Conservation (phyloP, 2,329 filamentous ascomycete genomes). For the Claviceps arundinis region DNA sequence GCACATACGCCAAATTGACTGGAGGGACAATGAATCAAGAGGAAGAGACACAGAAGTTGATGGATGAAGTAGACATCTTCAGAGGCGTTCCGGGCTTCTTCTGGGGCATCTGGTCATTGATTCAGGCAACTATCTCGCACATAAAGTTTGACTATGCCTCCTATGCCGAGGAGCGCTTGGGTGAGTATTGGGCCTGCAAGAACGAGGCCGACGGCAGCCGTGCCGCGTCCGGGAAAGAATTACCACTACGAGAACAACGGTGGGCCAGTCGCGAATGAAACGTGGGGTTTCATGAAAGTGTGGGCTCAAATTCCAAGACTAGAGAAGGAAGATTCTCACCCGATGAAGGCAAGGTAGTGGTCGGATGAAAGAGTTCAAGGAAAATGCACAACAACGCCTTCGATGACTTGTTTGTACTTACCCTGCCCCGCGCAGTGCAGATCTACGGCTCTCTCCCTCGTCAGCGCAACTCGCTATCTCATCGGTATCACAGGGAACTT, state of each 20-base stretch:
- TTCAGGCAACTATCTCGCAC: conserved; percentile 84
- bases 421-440: too few relatives aligned
- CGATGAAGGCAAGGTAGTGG: too few relatives aligned
- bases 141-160: conserved; percentile 95
- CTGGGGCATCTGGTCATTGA: conserved; percentile 91
- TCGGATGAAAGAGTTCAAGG: too few relatives aligned
- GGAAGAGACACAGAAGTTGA: conserved; percentile 54
- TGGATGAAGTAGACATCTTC: conserved; percentile 72
- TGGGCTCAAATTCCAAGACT: too few relatives aligned
- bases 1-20: conserved; percentile 50
- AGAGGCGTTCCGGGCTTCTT: conserved; percentile 80
- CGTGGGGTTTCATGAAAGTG: background rate
- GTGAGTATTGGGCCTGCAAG: conserved; percentile 91
- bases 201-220: conserved; percentile 55
- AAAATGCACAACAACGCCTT: too few relatives aligned
- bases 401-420: too few relatives aligned
- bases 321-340: too few relatives aligned
- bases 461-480: too few relatives aligned
- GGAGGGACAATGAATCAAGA: conserved; percentile 35
- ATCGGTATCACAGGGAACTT: too few relatives aligned
- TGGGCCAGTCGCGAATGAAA: conserved; percentile 44
- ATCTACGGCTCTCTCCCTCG: too few relatives aligned
- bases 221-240: conserved; percentile 35
- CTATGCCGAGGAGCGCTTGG: conserved; percentile 75
- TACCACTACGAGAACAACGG: conserved; percentile 62